phyloP scores from a whole-genome alignment of 768 basidiomycete genomes.

The Chalciporus sphaerocephalus region DNA sequence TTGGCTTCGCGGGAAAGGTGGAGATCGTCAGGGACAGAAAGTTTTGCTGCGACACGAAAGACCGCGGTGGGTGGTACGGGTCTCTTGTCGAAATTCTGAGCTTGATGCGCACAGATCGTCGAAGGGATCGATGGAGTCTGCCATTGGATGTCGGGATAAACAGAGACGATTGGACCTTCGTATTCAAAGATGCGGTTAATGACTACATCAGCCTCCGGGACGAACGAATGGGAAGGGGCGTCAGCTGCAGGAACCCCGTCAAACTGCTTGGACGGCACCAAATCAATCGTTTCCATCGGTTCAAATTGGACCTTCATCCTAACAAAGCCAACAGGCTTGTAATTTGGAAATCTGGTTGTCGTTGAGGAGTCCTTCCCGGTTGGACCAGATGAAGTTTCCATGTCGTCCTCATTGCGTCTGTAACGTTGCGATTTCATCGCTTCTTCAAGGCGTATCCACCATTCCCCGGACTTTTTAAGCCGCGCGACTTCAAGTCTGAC shows the following conservation, averaged over 20 bases:
- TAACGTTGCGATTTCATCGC: too few relatives aligned
- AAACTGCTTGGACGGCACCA: not conserved
- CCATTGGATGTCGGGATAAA: conserved; percentile 19
- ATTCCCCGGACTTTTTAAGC: conserved; percentile 14
- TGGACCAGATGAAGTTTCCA: too few relatives aligned
- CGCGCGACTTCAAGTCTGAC: conserved; percentile 14
- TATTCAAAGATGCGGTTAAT: conserved; percentile 1
- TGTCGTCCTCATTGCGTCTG: too few relatives aligned
- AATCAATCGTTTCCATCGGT: not conserved
- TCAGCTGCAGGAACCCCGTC: not conserved
- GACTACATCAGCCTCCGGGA: not conserved
- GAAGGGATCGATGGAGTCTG: conserved; percentile 11
- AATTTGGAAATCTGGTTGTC: too few relatives aligned
- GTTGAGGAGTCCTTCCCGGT: too few relatives aligned
- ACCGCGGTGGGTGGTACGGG: conserved; percentile 28
- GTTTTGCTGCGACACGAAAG: conserved; percentile 41
- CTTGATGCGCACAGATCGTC: conserved; percentile 13
- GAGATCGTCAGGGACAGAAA: conserved; percentile 32
- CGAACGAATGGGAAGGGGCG: not conserved
- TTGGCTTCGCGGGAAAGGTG: conserved; percentile 33
- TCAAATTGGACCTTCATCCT: not conserved
- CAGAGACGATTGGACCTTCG: not conserved
- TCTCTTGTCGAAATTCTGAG: not conserved
- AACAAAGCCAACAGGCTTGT: conserved; percentile 8
- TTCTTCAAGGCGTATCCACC: conserved; percentile 6